Percentiles rank a stretch among this genome's conserved stretches.
These are phyloP conservation scores for Backusella tuberculispora DNA, from an alignment of 192 early-diverging fungal species.

Conservation along the genomic window DNA sequence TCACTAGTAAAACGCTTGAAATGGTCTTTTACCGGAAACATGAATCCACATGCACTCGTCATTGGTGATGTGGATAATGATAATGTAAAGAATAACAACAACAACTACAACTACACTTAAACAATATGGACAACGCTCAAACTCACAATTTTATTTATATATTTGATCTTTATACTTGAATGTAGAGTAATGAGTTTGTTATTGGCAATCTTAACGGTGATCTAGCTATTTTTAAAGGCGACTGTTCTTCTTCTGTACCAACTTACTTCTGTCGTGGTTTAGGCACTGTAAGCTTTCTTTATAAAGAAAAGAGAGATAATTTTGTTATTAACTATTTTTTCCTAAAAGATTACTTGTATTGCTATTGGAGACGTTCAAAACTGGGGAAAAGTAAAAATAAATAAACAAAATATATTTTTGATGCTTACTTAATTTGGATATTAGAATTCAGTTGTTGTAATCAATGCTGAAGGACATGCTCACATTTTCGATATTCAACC, in stretches of 20 bases:
- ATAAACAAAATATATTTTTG: not conserved
- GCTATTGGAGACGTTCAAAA: constrained; percentile 61
- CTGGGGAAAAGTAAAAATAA: constrained; percentile 48
- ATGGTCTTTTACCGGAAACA: constrained; percentile 61
- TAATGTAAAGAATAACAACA: constrained; percentile 42
- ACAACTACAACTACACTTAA: not conserved
- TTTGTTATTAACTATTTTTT: not conserved
- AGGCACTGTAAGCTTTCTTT: constrained; percentile 49
- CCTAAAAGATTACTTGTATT: constrained; percentile 57
- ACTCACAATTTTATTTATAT: not conserved
- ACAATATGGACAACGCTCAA: not conserved
- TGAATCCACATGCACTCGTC: constrained; percentile 61
- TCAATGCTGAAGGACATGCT: constrained; percentile 59
- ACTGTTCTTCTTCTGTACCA: constrained; percentile 45
- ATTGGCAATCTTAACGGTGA: constrained; percentile 63
- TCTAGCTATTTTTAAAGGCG: constrained; percentile 60
- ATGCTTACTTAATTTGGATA: not conserved
- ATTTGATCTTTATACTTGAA: no score
- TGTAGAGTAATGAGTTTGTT: constrained; percentile 62
- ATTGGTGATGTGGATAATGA: constrained; percentile 63
- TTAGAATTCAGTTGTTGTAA: constrained; percentile 57
- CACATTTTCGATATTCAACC: constrained; percentile 58
- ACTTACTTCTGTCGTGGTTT: constrained; percentile 51
- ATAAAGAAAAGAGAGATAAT: not conserved
- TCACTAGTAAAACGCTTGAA: constrained; percentile 57